Conservation (phyloP, 1,284 basidiomycete genomes). For the Papiliotrema laurentii region DNA sequence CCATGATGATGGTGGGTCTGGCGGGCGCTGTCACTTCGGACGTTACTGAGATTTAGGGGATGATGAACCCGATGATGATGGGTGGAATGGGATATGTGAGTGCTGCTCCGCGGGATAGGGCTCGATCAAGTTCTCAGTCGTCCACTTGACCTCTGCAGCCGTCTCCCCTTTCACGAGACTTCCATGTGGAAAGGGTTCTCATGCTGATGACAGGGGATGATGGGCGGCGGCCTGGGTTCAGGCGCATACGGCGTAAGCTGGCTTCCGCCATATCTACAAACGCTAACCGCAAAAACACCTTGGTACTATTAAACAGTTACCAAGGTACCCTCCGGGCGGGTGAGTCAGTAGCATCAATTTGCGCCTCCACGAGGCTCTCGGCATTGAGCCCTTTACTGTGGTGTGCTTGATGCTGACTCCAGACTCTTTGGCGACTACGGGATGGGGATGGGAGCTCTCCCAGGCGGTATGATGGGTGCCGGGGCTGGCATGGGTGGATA, state of each 20-base stretch:
- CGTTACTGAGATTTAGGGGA: conserved; percentile 15
- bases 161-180: too few species aligned
- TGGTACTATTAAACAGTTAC: conserved; percentile 38
- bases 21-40: conserved; percentile 2
- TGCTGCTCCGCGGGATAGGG: background rate
- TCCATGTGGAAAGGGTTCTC: too few species aligned
- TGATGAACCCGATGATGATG: conserved; percentile 24
- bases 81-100: conserved; percentile 23
- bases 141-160: too few species aligned
- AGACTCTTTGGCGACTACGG: conserved; percentile 40
- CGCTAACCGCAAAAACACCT: conserved; percentile 31
- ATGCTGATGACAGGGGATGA: conserved; percentile 35
- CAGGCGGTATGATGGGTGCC: conserved; percentile 4
- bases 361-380: background rate
- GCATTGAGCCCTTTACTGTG: background rate
- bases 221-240: conserved; percentile 35
- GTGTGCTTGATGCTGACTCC: background rate
- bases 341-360: conserved; percentile 14
- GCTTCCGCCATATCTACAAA: conserved; percentile 24
- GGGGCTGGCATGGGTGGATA: conserved; percentile 25
- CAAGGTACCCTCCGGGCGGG: conserved; percentile 41
- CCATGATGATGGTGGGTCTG: conserved; percentile 14
- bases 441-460: conserved; percentile 27
- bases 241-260: conserved; percentile 39
- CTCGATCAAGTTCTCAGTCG: too few species aligned